A percentile compares a stretch with the other conserved stretches of the same genome.
Evolutionary conservation across 83 land plant genomes (phyloP).

Genomic region (Picea abies): DNA sequence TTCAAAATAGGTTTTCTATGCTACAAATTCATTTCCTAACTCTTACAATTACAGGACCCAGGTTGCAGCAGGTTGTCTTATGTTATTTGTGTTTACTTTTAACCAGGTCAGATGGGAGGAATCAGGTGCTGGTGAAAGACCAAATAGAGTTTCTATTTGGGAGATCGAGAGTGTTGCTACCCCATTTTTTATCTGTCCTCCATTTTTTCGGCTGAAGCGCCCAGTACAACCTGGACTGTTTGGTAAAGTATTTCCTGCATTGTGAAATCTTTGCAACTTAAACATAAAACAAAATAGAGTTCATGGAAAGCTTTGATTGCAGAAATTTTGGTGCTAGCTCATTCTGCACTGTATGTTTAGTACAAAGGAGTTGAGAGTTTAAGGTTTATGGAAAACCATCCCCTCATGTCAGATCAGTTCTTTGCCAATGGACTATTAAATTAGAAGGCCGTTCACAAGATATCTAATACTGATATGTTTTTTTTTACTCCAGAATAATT

Average conservation of each 20-base stretch:
- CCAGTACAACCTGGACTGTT: conserved; percentile 50
- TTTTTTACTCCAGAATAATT: too few relatives aligned
- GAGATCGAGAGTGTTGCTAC: conserved; percentile 95
- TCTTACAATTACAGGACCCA: not conserved
- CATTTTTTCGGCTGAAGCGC: conserved; percentile 71
- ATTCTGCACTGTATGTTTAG: too few relatives aligned
- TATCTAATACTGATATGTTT: too few relatives aligned
- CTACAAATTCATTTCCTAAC: not conserved
- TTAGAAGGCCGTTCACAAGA: too few relatives aligned
- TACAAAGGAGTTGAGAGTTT: too few relatives aligned
- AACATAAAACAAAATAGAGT: too few relatives aligned
- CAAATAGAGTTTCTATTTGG: conserved; percentile 85
- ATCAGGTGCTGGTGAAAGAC: conserved; percentile 87
- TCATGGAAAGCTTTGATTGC: too few relatives aligned
- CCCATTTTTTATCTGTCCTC: conserved; percentile 82
- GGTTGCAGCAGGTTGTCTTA: not conserved
- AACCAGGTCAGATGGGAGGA: conserved; percentile 98
- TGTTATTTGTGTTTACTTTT: not conserved
- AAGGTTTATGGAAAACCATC: too few relatives aligned
- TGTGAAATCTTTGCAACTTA: not conserved
- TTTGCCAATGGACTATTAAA: too few relatives aligned
- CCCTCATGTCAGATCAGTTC: too few relatives aligned
- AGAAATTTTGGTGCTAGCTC: too few relatives aligned
- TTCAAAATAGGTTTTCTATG: not conserved
- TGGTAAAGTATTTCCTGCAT: conserved; percentile 36